phyloP scores from a whole-genome alignment of 352 stramenopile species.

The Globisporangium carolinianum region DNA sequence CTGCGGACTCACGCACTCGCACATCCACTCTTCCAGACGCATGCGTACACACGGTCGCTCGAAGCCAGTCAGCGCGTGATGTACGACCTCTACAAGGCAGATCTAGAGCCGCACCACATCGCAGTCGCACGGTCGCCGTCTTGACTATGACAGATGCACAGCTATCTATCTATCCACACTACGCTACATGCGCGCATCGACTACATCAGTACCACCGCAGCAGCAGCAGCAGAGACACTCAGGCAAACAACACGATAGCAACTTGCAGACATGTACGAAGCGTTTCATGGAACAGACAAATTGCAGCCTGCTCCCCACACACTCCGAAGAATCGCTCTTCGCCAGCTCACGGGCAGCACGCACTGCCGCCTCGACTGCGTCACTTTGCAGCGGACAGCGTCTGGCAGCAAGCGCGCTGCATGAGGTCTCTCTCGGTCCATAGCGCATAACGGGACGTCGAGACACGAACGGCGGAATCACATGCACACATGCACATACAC shows the following conservation, averaged over 20 bases:
- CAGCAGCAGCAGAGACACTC: neutral
- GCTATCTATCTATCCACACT: neutral
- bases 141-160: neutral
- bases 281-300: constrained; percentile 73
- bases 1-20: constrained; percentile 16
- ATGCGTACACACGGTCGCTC: constrained; percentile 23
- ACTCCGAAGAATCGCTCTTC: constrained; percentile 41
- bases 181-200: neutral
- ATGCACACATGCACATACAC: constrained; percentile 1
- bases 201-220: neutral
- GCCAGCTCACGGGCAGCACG: constrained; percentile 24
- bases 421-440: constrained; percentile 14
- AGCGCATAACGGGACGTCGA: constrained; percentile 9
- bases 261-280: constrained; percentile 31
- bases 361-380: constrained; percentile 13
- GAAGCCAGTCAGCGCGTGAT: constrained; percentile 35
- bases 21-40: constrained; percentile 31
- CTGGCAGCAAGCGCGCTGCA: constrained; percentile 2
- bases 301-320: constrained; percentile 75
- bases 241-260: too few relatives aligned
- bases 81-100: constrained; percentile 22
- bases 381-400: constrained; percentile 32
- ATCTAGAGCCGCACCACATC: constrained; percentile 21
- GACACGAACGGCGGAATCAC: constrained; percentile 9
- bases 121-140: constrained; percentile 9